Evolutionary conservation across 1,284 basidiomycete genomes (phyloP).

Genomic region (Tremellales sp.): DNA sequence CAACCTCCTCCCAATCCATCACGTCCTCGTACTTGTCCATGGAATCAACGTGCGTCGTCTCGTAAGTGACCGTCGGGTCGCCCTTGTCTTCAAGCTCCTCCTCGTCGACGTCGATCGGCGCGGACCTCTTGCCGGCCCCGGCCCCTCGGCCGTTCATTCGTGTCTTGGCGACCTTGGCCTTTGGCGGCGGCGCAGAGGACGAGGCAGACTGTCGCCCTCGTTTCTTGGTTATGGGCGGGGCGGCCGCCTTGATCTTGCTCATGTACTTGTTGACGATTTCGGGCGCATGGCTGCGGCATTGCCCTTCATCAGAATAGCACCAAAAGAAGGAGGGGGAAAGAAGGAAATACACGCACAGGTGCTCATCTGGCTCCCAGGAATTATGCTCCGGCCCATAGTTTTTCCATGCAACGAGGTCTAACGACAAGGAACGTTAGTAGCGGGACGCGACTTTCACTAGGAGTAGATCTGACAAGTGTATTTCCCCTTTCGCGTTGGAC

Average conservation of each 20-base stretch:
- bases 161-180: constrained; percentile 15
- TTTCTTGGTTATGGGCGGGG: constrained; percentile 20
- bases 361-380: constrained; percentile 44
- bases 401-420: constrained; percentile 48
- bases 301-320: not conserved
- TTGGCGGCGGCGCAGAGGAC: constrained; percentile 8
- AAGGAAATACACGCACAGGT: constrained; percentile 33
- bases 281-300: constrained; percentile 18
- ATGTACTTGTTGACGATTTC: constrained; percentile 36
- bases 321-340: not conserved
- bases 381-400: constrained; percentile 47
- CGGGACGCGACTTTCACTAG: not conserved
- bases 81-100: constrained; percentile 51
- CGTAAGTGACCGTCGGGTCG: constrained; percentile 55
- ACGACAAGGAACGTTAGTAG: not conserved
- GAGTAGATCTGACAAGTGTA: constrained; percentile 12
- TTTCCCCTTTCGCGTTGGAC: constrained; percentile 9
- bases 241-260: too few relatives aligned
- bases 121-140: constrained; percentile 40
- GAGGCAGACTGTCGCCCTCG: constrained; percentile 18
- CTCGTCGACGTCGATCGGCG: constrained; percentile 14
- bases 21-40: constrained; percentile 36
- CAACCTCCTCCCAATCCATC: constrained; percentile 42
- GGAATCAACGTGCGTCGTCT: constrained; percentile 32
- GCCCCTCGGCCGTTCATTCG: constrained; percentile 44